Evolutionary conservation across 1,284 basidiomycete genomes (phyloP), one percentile per base, ranked within the genome.

Genomic region (Pholiota adiposa): DNA sequence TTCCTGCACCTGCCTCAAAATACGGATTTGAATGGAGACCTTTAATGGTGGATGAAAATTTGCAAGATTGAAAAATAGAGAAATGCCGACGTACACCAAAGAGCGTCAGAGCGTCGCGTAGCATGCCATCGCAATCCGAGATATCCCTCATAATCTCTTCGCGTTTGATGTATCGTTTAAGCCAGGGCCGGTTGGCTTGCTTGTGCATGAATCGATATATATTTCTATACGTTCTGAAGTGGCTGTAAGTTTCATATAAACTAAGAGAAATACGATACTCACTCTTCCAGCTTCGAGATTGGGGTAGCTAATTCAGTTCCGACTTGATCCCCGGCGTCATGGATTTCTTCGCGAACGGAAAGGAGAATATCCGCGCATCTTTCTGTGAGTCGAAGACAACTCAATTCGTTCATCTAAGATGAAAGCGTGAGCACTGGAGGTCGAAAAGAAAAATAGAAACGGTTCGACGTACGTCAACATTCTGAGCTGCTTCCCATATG

Each of bases 111-210:
- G 85, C 83, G 57, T 89, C 86, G 1, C 74, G 76, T 9, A 90
- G 77, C 4, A 73, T 74, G 2, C 75, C 76, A 65, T 77, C 72
- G 58, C 72, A 72, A 2, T 40, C 63, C 12, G 62, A 38, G 16
- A 74, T 71, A 5, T 72, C 72, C 19, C 60, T 54, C 41, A 69
- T 51, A 31, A 91, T 89, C 64, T 93, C 89, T 38, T 91, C 87
- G 36, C 90, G 82, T 70, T 87, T 88, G 51, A 93, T 79, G 70
- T 92, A 93, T 1, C 90, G 81, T 73, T 92, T 92, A 63, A 94
- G 72, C 75, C 93, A 93, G 0, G 90, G 88, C 1, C 89, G 76
- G 53, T 83, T 81, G 9, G 80, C 78, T 63, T 90, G 86, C 62
- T 84, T 86, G 59, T 81, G 68, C 18, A 90, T 78, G 64, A 91